These are phyloP conservation scores for Solanum ossicruentum DNA, from an alignment of 257 asterid genomes.

Conservation along the genomic window DNA sequence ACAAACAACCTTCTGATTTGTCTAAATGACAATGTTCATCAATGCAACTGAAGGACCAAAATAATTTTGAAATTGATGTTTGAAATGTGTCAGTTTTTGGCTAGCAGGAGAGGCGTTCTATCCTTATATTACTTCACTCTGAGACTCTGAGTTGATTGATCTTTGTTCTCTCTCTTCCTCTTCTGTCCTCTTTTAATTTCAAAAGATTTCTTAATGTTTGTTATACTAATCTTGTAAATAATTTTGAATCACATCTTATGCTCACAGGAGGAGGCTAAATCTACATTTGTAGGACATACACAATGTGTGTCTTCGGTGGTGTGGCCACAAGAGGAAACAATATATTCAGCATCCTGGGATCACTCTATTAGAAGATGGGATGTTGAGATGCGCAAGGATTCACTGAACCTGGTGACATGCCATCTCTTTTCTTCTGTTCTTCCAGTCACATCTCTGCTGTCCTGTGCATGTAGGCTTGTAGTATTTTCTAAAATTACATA, in stretches of 20 bases:
- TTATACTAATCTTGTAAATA: background rate
- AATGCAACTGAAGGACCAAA: background rate
- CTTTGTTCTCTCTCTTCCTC: background rate
- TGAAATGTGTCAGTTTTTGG: background rate
- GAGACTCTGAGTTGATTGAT: background rate
- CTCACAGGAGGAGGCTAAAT: constrained; percentile 63
- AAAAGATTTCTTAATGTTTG: background rate
- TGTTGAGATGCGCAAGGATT: constrained; percentile 73
- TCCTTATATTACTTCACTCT: background rate
- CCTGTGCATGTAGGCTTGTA: background rate
- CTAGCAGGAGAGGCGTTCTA: background rate
- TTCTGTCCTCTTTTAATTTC: background rate
- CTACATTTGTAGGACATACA: constrained; percentile 82
- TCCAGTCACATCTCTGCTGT: background rate
- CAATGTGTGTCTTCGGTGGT: constrained; percentile 77
- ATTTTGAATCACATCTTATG: background rate
- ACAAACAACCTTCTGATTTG: background rate
- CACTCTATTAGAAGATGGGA: constrained; percentile 95
- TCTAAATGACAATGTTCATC: background rate
- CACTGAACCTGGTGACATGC: constrained; percentile 42
- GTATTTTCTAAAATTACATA: background rate
- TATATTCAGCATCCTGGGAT: constrained; percentile 95
- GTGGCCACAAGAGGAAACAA: constrained; percentile 61
- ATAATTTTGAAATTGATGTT: background rate
- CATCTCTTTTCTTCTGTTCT: background rate